Evolutionary conservation across 768 basidiomycete genomes (phyloP).

Genomic region (Suillus lakei): DNA sequence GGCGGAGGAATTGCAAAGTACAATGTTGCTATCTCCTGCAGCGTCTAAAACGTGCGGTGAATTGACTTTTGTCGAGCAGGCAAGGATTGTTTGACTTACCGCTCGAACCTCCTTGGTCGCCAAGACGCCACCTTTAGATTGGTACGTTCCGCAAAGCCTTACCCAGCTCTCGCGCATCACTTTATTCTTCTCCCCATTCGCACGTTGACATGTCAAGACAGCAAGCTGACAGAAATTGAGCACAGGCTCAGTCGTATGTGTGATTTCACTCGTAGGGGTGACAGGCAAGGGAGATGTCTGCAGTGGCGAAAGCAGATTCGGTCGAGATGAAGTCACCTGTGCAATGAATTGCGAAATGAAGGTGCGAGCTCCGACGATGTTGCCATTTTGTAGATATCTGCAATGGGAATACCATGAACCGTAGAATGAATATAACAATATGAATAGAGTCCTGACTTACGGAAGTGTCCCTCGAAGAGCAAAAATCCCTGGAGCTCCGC

Average conservation of each 20-base stretch:
- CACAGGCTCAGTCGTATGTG: conserved; percentile 72
- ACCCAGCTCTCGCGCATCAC: conserved; percentile 84
- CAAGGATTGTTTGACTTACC: conserved; percentile 45
- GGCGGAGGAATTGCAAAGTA: conserved; percentile 91
- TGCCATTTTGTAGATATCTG: conserved; percentile 84
- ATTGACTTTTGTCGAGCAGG: background rate
- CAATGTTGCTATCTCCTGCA: conserved; percentile 68
- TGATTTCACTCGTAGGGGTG: conserved; percentile 58
- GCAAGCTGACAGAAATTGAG: conserved; percentile 93
- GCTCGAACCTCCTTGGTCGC: conserved; percentile 63
- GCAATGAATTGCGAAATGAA: conserved; percentile 85
- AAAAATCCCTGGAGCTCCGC: conserved; percentile 67
- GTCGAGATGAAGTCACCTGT: conserved; percentile 55
- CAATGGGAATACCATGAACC: conserved; percentile 11
- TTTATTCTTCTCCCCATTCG: conserved; percentile 79
- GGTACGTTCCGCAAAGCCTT: conserved; percentile 82
- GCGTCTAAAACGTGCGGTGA: conserved; percentile 48
- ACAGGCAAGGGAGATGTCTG: conserved; percentile 51
- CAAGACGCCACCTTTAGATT: conserved; percentile 67
- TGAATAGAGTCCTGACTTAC: conserved; percentile 42
- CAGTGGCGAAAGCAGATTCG: conserved; percentile 45
- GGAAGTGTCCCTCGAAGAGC: conserved; percentile 87
- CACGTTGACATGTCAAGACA: conserved; percentile 85
- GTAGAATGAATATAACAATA: conserved; percentile 4
- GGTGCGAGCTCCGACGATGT: conserved; percentile 91